Percentiles rank a stretch among this genome's conserved stretches.
These are phyloP conservation scores for Oenanthe sinensis DNA, from an alignment of 129 eudicot species.

Conservation along the genomic window DNA sequence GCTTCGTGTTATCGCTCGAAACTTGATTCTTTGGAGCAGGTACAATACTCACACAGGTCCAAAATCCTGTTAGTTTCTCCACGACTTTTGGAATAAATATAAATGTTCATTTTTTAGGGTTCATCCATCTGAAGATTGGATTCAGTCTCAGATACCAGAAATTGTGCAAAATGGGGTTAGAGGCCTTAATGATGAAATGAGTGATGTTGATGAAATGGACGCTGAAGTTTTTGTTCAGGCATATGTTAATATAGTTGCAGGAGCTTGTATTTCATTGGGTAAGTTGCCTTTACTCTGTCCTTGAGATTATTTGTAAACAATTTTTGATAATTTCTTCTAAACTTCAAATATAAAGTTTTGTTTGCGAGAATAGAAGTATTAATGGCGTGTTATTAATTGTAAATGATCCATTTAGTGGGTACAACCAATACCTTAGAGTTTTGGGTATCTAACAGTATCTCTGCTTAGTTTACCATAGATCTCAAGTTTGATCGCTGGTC, in stretches of 20 bases:
- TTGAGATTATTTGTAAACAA: neutral
- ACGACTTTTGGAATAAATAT: neutral
- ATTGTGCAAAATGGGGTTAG: slow-evolving; percentile 55
- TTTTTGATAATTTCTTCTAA: neutral
- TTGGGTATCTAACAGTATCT: neutral
- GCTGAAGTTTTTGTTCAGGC: slow-evolving; percentile 75
- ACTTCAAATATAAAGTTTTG: neutral
- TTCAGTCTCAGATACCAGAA: slow-evolving; percentile 73
- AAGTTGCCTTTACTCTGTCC: slow-evolving; percentile 19
- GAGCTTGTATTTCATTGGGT: slow-evolving; percentile 94
- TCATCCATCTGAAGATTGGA: slow-evolving; percentile 82
- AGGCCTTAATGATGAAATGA: slow-evolving; percentile 52
- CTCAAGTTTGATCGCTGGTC: neutral
- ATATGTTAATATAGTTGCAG: slow-evolving; percentile 76
- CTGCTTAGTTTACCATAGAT: neutral
- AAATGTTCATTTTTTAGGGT: slow-evolving; percentile 38
- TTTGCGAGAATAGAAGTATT: neutral
- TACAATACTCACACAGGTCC: slow-evolving; percentile 19
- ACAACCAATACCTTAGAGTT: neutral
- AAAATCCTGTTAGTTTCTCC: neutral
- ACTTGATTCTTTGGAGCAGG: slow-evolving; percentile 97
- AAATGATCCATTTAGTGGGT: neutral
- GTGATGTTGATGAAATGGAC: slow-evolving; percentile 68
- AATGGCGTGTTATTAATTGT: neutral
- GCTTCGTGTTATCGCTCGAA: slow-evolving; percentile 92